Evolutionary conservation across 2,329 filamentous ascomycete species (phyloP).

Genomic region (Botryotinia narcissicola): DNA sequence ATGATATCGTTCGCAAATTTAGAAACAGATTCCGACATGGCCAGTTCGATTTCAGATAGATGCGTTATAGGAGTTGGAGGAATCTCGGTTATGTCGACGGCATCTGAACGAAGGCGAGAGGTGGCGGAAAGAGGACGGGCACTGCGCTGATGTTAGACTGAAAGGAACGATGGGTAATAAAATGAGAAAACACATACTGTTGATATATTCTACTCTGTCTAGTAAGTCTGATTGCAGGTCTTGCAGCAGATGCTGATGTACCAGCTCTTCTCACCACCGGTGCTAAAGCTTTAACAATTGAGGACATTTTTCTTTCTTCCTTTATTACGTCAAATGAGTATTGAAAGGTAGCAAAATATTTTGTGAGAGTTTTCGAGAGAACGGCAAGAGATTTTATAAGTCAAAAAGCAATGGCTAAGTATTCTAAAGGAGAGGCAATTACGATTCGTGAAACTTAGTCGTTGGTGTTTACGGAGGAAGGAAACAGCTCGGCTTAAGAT

Average conservation of each 20-base stretch:
- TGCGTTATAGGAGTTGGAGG: conserved; percentile 91
- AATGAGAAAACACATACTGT: conserved; percentile 38
- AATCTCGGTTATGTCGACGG: conserved; percentile 68
- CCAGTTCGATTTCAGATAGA: conserved; percentile 81
- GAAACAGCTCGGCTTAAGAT: conserved; percentile 17
- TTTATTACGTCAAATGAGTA: not conserved
- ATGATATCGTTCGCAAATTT: conserved; percentile 90
- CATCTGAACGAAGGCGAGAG: conserved; percentile 49
- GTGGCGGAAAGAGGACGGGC: conserved; percentile 61
- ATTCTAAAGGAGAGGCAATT: conserved; percentile 4
- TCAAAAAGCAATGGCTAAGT: not conserved
- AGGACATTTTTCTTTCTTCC: conserved; percentile 44
- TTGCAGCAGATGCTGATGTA: conserved; percentile 33
- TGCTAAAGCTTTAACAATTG: conserved; percentile 47
- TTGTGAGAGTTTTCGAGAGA: not conserved
- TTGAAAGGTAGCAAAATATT: not conserved
- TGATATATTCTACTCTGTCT: conserved; percentile 42
- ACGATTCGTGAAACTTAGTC: conserved; percentile 1
- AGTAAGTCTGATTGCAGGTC: conserved; percentile 42
- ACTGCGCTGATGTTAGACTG: conserved; percentile 33
- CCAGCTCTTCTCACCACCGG: conserved; percentile 44
- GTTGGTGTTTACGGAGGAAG: not conserved
- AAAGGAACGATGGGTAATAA: not conserved
- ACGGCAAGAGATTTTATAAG: not conserved
- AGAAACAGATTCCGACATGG: conserved; percentile 86